Evolutionary conservation across 176 grass and related monocot genomes (phyloP), one percentile per base, ranked within the genome.

Genomic region (Elaeis guineensis): DNA sequence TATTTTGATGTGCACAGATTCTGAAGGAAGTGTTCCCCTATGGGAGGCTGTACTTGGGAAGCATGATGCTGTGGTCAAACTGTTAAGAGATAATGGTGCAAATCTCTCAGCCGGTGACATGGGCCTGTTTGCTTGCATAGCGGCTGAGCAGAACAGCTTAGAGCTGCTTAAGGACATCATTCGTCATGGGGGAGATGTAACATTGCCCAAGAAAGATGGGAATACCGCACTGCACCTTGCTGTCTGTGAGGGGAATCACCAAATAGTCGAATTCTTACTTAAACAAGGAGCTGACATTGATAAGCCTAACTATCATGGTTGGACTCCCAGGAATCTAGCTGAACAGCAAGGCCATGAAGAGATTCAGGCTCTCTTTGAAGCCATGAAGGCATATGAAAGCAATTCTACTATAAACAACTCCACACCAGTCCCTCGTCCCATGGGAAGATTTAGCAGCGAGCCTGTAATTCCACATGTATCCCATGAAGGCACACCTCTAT

Each of bases 341-440:
- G 81, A 92, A 3, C 93, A 98, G 49, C 93, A 98, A 75, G 73
- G 84, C 39, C 88, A 98, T 6, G 66, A 83, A 16, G 87, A 89
- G 19, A 98, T 98, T 17, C 81, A 76, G 32, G 35, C 55, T 18
- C 26, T 98, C 0, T 98, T 98, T 59, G 78, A 75, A 66, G 65
- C 59, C 59, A 61, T 39, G 44, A 61, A 52, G 18, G 51, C 44
- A 69, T 63, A 26, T 54, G 24, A 59, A 50, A 44, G 14, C 35
- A 44, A 2, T 44, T 44, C 35, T 14, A 0, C 6, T 0, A 44
- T 44, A 3, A 44, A 44, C 35, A 44, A 44, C 6, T 44, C 35
- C 11, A 14, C 35, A 54, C 39, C 22, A 6, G 23, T 51, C 16
- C 66, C 77, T 30, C 60, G 62, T 16, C 3, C 55, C 5, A 59